These are phyloP conservation scores for Pseudocercospora fijiensis DNA, from an alignment of 2,329 filamentous ascomycete genomes.

Conservation along the genomic window DNA sequence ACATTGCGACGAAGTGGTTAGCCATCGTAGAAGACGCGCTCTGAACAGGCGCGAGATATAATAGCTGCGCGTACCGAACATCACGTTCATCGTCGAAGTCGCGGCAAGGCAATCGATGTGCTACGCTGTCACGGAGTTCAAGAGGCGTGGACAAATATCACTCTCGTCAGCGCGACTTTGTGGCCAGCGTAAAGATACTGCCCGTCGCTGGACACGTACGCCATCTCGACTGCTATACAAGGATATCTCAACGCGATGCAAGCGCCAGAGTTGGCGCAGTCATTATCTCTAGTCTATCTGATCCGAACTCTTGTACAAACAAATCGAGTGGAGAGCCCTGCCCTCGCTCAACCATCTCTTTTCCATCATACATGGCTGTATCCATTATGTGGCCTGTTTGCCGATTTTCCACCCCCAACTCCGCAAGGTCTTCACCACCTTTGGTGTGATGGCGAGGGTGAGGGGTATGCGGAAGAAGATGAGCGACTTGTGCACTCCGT, in stretches of 20 bases:
- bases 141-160: no score
- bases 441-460: constrained; percentile 85
- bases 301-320: constrained; percentile 16
- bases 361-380: constrained; percentile 2
- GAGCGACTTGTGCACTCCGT: constrained; percentile 96
- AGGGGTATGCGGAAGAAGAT: constrained; percentile 94
- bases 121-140: not conserved
- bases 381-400: constrained; percentile 46
- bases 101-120: not conserved
- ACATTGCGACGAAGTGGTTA: not conserved
- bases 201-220: not conserved
- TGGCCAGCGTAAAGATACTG: not conserved
- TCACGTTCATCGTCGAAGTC: not conserved
- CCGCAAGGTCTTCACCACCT: constrained; percentile 84
- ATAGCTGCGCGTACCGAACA: not conserved
- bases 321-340: constrained; percentile 14
- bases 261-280: not conserved
- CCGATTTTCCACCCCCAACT: constrained; percentile 95
- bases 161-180: not conserved
- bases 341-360: not conserved
- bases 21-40: not conserved
- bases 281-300: not conserved
- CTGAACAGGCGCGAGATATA: not conserved
- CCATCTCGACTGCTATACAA: not conserved
- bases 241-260: not conserved